phyloP scores from a whole-genome alignment of 371 early-diverging fungal species.

The Mucor indicus region DNA sequence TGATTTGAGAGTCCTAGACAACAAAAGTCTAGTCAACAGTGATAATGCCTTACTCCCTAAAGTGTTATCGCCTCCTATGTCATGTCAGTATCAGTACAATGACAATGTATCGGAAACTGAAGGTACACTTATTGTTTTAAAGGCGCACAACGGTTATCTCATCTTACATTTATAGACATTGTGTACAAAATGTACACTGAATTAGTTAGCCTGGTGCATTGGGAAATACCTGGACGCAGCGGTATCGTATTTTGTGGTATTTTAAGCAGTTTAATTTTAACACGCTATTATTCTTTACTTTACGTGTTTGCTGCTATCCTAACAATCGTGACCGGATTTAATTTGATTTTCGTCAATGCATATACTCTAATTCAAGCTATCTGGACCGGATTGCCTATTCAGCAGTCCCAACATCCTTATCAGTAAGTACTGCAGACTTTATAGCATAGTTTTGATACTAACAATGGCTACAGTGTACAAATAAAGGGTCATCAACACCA shows the following conservation, averaged over 20 bases:
- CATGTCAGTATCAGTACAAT: too few relatives aligned
- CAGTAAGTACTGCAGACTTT: constrained; percentile 13
- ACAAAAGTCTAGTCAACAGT: not conserved
- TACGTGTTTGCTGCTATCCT: constrained; percentile 42
- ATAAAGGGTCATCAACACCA: constrained; percentile 17
- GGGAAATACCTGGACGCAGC: constrained; percentile 47
- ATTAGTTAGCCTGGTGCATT: constrained; percentile 33
- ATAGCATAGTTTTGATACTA: too few relatives aligned
- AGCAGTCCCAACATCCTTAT: constrained; percentile 37
- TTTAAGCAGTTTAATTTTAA: constrained; percentile 35
- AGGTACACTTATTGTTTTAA: too few relatives aligned
- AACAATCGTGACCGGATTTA: constrained; percentile 44
- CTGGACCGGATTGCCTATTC: constrained; percentile 35
- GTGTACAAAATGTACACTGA: constrained; percentile 1
- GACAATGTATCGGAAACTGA: too few relatives aligned
- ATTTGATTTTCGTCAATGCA: constrained; percentile 50
- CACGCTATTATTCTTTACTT: constrained; percentile 49
- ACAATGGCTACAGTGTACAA: constrained; percentile 27
- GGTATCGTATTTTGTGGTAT: constrained; percentile 30
- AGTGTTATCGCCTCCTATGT: not conserved
- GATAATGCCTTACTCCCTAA: constrained; percentile 1
- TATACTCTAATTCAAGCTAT: constrained; percentile 29
- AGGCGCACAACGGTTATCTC: too few relatives aligned
- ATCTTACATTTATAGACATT: constrained; percentile 11
- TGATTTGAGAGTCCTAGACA: not conserved